Evolutionary conservation across 1,139 yeast species (phyloP).

Genomic region (Scheffersomyces stambukii): DNA sequence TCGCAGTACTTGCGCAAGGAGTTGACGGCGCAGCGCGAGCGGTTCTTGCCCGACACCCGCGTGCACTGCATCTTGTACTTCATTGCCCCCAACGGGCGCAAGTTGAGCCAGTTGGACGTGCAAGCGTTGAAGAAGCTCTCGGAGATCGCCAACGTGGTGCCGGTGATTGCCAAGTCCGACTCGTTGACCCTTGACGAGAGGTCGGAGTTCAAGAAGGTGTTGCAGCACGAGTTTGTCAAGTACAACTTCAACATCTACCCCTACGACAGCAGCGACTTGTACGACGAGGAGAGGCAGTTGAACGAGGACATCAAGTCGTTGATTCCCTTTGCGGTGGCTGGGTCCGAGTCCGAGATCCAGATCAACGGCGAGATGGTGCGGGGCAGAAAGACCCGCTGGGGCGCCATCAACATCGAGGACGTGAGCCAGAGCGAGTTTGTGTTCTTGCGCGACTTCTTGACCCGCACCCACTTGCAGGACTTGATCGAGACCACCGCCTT

Average conservation of each 20-base stretch:
- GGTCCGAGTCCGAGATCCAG: constrained; percentile 77
- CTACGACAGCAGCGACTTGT: constrained; percentile 69
- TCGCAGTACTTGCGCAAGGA: constrained; percentile 90
- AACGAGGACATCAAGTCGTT: constrained; percentile 73
- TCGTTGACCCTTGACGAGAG: constrained; percentile 85
- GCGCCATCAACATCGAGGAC: constrained; percentile 87
- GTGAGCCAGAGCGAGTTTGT: constrained; percentile 94
- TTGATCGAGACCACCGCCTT: constrained; percentile 88
- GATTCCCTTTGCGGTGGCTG: constrained; percentile 93
- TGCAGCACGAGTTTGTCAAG: constrained; percentile 73
- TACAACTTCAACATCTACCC: constrained; percentile 84
- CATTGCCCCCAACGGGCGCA: constrained; percentile 81
- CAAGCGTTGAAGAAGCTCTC: constrained; percentile 79
- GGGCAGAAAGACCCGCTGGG: constrained; percentile 94
- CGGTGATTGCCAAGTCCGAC: constrained; percentile 82
- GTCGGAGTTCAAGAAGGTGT: constrained; percentile 63
- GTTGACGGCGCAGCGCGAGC: constrained; percentile 92
- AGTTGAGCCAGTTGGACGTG: constrained; percentile 77
- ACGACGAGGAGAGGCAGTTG: constrained; percentile 76
- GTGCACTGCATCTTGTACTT: constrained; percentile 93
- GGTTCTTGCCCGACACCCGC: constrained; percentile 79
- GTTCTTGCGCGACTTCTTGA: constrained; percentile 85
- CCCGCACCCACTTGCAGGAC: constrained; percentile 94
- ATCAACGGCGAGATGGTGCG: constrained; percentile 75
- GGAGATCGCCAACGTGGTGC: constrained; percentile 91